Evolutionary conservation across 306 rosid species (phyloP).

Genomic region (Cyclanthera cordifolia): DNA sequence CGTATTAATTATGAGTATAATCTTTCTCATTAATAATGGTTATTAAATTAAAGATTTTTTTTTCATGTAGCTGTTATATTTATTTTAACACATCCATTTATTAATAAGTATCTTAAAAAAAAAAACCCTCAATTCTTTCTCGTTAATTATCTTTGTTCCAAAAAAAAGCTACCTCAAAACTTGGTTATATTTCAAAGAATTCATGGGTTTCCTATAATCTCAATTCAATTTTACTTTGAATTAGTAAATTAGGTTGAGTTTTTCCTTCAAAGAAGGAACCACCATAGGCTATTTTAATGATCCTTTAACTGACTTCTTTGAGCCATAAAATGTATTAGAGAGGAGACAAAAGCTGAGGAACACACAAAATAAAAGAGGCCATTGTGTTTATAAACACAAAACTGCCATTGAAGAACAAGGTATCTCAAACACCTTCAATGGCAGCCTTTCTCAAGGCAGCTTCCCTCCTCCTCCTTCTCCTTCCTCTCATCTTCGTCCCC

Average conservation of each 20-base stretch:
- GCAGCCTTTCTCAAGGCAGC: conserved; percentile 22
- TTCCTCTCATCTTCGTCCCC: conserved; percentile 18
- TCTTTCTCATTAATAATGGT: too few relatives aligned
- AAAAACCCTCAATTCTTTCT: too few relatives aligned
- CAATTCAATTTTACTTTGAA: background rate
- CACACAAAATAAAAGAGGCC: background rate
- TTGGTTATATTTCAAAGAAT: background rate
- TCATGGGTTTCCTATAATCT: background rate
- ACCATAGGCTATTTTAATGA: conserved; percentile 18
- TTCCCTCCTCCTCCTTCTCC: conserved; percentile 21
- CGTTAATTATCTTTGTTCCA: too few relatives aligned
- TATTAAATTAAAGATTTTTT: too few relatives aligned
- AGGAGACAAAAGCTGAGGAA: conserved; percentile 26
- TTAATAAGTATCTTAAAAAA: too few relatives aligned
- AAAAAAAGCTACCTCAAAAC: too few relatives aligned
- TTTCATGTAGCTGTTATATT: too few relatives aligned
- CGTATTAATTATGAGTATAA: too few relatives aligned
- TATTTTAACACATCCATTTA: too few relatives aligned
- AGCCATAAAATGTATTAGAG: conserved; percentile 17
- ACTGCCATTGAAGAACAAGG: conserved; percentile 23
- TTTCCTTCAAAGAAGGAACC: conserved; percentile 12
- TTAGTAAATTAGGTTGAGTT: background rate
- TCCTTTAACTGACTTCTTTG: conserved; percentile 8
- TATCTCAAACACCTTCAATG: conserved; percentile 25
- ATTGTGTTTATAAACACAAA: conserved; percentile 6